Percentiles rank a stretch among this genome's conserved stretches.
Conservation (phyloP, 257 asterid genomes). For the Przewalskia tangutica region DNA sequence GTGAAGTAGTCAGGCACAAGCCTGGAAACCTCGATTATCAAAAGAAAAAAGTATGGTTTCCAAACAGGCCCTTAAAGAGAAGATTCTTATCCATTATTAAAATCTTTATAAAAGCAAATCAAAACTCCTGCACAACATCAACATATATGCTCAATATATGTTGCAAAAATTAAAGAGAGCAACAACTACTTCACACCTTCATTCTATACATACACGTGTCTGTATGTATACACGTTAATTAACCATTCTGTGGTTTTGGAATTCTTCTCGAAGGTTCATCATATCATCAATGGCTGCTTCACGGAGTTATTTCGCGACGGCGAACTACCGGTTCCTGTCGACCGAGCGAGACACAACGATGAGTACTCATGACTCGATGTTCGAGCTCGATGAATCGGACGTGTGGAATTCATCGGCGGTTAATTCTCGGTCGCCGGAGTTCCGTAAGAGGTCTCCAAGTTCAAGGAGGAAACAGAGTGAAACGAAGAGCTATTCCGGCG, state of each 20-base stretch:
- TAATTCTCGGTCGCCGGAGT: conserved; percentile 9
- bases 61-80: background rate
- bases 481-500: background rate
- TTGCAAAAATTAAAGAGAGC: background rate
- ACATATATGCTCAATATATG: background rate
- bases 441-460: background rate
- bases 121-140: background rate
- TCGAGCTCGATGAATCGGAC: conserved; percentile 22
- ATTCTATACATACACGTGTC: background rate
- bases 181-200: background rate
- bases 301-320: conserved; percentile 7
- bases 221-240: background rate
- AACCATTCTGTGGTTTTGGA: background rate
- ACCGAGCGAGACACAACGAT: background rate
- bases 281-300: conserved; percentile 15
- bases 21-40: too few relatives aligned
- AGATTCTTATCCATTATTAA: conserved; percentile 12
- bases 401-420: conserved; percentile 10
- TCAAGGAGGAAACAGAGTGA: conserved; percentile 3
- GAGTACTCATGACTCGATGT: background rate
- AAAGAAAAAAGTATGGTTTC: too few relatives aligned
- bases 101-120: conserved; percentile 11
- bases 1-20: too few relatives aligned
- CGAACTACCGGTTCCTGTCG: conserved; percentile 6
- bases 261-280: background rate